phyloP scores from a whole-genome alignment of 352 stramenopile genomes.

The Globisporangium mamillatum region DNA sequence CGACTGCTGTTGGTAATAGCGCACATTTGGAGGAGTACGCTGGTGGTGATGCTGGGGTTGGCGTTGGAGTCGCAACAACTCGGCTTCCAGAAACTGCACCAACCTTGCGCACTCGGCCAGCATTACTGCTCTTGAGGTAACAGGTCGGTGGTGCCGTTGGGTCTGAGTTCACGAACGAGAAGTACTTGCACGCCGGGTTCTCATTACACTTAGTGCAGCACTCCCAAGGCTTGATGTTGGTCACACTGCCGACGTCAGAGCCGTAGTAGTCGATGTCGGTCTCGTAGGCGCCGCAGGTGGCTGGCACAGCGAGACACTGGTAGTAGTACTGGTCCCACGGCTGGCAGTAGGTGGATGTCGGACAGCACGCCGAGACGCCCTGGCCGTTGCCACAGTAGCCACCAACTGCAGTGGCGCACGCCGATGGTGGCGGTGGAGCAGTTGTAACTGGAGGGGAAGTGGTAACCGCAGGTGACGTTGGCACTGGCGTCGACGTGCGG shows the following conservation, averaged over 20 bases:
- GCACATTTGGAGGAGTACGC: too few relatives aligned
- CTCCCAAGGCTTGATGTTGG: slow-evolving; percentile 27
- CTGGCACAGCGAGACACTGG: slow-evolving; percentile 39
- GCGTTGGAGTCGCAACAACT: neutral
- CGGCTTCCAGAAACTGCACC: slow-evolving; percentile 9
- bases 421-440: neutral
- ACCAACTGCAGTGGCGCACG: slow-evolving; percentile 14
- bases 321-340: slow-evolving; percentile 53
- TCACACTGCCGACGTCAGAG: slow-evolving; percentile 26
- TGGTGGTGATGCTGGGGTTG: neutral
- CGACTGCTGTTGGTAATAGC: too few relatives aligned
- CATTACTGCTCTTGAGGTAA: slow-evolving; percentile 31
- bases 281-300: slow-evolving; percentile 22
- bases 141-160: slow-evolving; percentile 14
- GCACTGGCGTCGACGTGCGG: neutral
- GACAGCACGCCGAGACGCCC: slow-evolving; percentile 30
- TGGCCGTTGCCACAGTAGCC: slow-evolving; percentile 40
- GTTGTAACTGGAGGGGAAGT: neutral
- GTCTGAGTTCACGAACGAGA: slow-evolving; percentile 27
- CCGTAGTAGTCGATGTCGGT: neutral
- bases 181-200: slow-evolving; percentile 31
- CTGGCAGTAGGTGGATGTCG: slow-evolving; percentile 33
- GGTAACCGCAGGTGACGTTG: neutral
- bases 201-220: slow-evolving; percentile 31
- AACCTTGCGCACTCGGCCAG: slow-evolving; percentile 1